Percentiles rank a stretch among this genome's conserved stretches.
These are phyloP conservation scores for Zoysia matrella DNA, from an alignment of 202 grass and related monocot species.

Conservation along the genomic window DNA sequence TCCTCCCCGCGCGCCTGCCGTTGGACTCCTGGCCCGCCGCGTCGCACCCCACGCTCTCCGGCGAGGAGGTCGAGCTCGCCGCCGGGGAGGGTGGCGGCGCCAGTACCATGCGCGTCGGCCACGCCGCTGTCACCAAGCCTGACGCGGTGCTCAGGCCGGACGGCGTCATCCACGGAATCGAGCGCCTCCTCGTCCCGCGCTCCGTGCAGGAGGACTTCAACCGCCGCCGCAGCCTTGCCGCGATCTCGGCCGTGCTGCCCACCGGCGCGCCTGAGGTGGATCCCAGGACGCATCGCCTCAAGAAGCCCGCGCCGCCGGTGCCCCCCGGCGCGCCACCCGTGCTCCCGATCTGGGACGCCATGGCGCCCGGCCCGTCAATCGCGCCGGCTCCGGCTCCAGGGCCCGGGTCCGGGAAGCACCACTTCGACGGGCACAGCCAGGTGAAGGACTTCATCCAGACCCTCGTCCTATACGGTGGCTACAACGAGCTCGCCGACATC, in stretches of 20 bases:
- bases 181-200: slow-evolving; percentile 72
- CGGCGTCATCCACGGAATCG: slow-evolving; percentile 85
- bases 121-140: slow-evolving; percentile 60
- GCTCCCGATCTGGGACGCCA: slow-evolving; percentile 54
- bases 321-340: slow-evolving; percentile 59
- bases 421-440: slow-evolving; percentile 45
- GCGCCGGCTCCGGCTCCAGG: too few species aligned
- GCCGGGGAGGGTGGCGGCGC: background rate
- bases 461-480: slow-evolving; percentile 77
- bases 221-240: slow-evolving; percentile 71
- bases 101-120: slow-evolving; percentile 19
- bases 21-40: slow-evolving; percentile 33
- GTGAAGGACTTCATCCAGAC: slow-evolving; percentile 96
- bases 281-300: slow-evolving; percentile 76
- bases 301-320: slow-evolving; percentile 70
- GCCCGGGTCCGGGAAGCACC: too few species aligned
- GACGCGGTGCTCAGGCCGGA: slow-evolving; percentile 65
- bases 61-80: background rate
- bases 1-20: slow-evolving; percentile 61
- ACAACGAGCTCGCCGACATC: slow-evolving; percentile 92
- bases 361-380: too few species aligned
- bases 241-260: slow-evolving; percentile 74
- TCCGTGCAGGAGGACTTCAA: slow-evolving; percentile 91
- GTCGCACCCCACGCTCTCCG: slow-evolving; percentile 55
- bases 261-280: slow-evolving; percentile 76